Evolutionary conservation across 805 yeast species (phyloP).

Genomic region (Jamesozyma rosinii): DNA sequence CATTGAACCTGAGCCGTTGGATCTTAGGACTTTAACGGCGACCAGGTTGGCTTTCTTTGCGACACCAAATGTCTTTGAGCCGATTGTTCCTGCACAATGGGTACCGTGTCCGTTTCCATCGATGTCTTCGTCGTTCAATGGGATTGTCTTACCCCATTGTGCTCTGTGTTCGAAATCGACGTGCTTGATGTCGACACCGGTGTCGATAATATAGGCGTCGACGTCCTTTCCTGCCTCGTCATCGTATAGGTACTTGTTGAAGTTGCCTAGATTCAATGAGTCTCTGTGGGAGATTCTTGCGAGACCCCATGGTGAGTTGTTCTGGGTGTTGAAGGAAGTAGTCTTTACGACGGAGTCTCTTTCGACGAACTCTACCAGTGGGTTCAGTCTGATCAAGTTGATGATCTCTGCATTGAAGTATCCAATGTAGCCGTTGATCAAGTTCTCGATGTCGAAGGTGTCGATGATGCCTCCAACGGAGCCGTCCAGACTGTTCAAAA

Average conservation of each 20-base stretch:
- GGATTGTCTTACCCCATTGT: conserved; percentile 75
- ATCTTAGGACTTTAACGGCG: conserved; percentile 76
- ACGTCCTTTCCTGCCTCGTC: conserved; percentile 73
- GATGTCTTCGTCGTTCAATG: conserved; percentile 54
- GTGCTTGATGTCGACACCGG: conserved; percentile 74
- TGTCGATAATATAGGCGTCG: conserved; percentile 80
- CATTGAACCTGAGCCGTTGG: conserved; percentile 77
- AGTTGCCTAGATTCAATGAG: conserved; percentile 55
- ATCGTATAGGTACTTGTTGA: conserved; percentile 66
- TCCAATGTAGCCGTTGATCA: conserved; percentile 77
- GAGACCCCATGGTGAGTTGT: conserved; percentile 91
- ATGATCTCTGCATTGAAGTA: conserved; percentile 67
- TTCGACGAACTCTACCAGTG: conserved; percentile 62
- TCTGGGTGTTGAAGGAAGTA: conserved; percentile 54
- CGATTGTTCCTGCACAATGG: conserved; percentile 95
- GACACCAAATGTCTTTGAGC: conserved; percentile 69
- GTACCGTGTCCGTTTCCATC: conserved; percentile 95
- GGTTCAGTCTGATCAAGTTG: conserved; percentile 60
- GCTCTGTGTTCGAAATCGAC: conserved; percentile 79
- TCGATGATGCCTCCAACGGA: conserved; percentile 44
- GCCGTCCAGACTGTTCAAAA: background rate
- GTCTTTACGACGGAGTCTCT: conserved; percentile 63
- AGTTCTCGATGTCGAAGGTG: conserved; percentile 45
- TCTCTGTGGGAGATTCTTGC: conserved; percentile 82
- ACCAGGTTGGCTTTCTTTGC: conserved; percentile 72